These are phyloP conservation scores for Termitomyces sp. DNA, from an alignment of 768 basidiomycete genomes.

Conservation along the genomic window DNA sequence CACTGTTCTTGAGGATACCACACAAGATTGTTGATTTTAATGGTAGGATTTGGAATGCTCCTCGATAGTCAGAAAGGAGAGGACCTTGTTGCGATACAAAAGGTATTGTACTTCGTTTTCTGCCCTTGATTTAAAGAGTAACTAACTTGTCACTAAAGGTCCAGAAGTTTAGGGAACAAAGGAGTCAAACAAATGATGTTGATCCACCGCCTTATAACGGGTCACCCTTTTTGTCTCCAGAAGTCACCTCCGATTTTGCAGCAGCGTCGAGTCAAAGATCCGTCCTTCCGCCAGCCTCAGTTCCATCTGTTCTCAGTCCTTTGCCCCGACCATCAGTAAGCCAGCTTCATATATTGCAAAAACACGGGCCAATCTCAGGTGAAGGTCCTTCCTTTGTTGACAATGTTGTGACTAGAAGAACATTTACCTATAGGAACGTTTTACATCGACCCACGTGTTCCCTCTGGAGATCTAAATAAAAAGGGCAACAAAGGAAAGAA, in stretches of 20 bases:
- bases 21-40: not conserved
- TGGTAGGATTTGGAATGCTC: slow-evolving; percentile 3
- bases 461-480: slow-evolving; percentile 19
- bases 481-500: slow-evolving; percentile 20
- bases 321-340: slow-evolving; percentile 1
- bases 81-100: not conserved
- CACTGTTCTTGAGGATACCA: not conserved
- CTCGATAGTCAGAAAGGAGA: slow-evolving; percentile 1
- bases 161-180: not conserved
- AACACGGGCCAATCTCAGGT: slow-evolving; percentile 8
- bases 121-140: not conserved
- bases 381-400: not conserved
- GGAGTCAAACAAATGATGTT: not conserved
- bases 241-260: not conserved
- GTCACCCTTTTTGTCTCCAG: not conserved
- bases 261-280: not conserved
- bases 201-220: slow-evolving; percentile 10
- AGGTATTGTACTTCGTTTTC: not conserved
- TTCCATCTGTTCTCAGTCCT: not conserved
- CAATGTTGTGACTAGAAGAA: not conserved
- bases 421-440: slow-evolving; percentile 28
- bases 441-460: slow-evolving; percentile 31
- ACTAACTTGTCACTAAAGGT: not conserved
- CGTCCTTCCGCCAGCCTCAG: not conserved
- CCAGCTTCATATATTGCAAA: slow-evolving; percentile 11